Evolutionary conservation across 352 stramenopile genomes (phyloP), one percentile per base, ranked within the genome.

Genomic region (Hyphochytrium catenoides): DNA sequence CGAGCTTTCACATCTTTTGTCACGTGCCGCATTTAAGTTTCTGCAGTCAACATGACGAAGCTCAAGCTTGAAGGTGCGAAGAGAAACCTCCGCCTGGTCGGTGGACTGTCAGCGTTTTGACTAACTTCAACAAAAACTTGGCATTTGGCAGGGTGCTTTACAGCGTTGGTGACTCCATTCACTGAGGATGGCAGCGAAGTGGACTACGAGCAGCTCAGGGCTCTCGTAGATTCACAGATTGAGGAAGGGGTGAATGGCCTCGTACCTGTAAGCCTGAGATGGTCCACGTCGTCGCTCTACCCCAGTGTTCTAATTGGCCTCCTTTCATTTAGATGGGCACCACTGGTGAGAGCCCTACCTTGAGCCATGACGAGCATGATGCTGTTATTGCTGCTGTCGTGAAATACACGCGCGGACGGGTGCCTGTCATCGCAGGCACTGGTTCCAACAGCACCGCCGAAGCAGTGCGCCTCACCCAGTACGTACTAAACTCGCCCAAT

Each of bases 161-260:
- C 70, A 32, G 90, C 90, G 38, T 59, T 98, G 41, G 74, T 96
- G 35, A 98, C 90, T 43, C 90, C 90, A 6, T 94, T 97, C 57
- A 91, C 65, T 24, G 43, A 65, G 12, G 73, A 89, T 47, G 79
- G 78, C 34, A 70, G 54, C 28, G 57, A 57, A 20, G 79, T 98
- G 27, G 84, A 98, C 62, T 79, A 94, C 52, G 59, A 62, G 19
- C 82, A 75, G 50, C 64, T 96, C 30, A 60, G 81, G 27, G 63
- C 77, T 35, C 57, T 96, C 14, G 71, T 84, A 35, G 72, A 86
- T 33, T 77, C 57, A 56, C 89, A 98, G 54, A 64, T 96, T 34
- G 57, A 81, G 43, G 54, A 82, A 34, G 78, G 77, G 43, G 95
- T 94, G 33, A 82, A 96, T 53, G 90, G 90, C 37, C 60, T 96